Evolutionary conservation across 345 rosid species (phyloP), one percentile per base, ranked within the genome.

Genomic region (Hypericum perforatum): DNA sequence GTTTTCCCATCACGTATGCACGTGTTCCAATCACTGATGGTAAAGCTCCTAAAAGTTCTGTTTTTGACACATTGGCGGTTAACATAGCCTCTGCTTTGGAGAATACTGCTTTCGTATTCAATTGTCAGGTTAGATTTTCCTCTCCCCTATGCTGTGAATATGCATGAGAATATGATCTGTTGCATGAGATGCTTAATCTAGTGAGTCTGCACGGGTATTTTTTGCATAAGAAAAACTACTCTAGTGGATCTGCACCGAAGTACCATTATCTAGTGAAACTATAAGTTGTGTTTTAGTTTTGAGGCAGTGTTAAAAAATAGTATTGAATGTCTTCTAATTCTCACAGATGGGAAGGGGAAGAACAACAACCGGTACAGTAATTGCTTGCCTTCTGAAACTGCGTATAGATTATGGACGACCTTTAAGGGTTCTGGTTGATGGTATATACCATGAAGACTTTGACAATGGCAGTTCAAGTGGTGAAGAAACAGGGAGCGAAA

Each of bases 21-120:
- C 91, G 96, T 40, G 90, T 91, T 32, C 98, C 96, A 55, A 87
- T 91, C 67, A 91, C 96, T 55, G 98, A 87, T 76, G 96, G 96
- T 53, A 85, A 91, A 85, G 98, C 96, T 54, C 95, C 96, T 32
- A 91, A 87, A 75, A 85, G 92, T 78, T 91, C 96, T 14, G 98
- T 82, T 63, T 85, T 85, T 43, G 98, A 91, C 72, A 73, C 75
- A 16, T 63, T 91, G 78, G 88, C 82, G 7, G 54, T 67, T 37
- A 87, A 87, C 74, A 77, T 91, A 48, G 74, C 88, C 77, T 85
- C 95, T 74, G 94, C 96, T 70, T 81, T 95, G 58, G 63, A 78
- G 80, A 85, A 87, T 69, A 78, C 96, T 53, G 86, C 95, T 60
- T 85, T 87, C 55, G 90, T 91, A 65, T 91, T 91, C 81, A 91